Evolutionary conservation across 371 early-diverging fungal species (phyloP).

Genomic region (Lichtheimia ramosa): DNA sequence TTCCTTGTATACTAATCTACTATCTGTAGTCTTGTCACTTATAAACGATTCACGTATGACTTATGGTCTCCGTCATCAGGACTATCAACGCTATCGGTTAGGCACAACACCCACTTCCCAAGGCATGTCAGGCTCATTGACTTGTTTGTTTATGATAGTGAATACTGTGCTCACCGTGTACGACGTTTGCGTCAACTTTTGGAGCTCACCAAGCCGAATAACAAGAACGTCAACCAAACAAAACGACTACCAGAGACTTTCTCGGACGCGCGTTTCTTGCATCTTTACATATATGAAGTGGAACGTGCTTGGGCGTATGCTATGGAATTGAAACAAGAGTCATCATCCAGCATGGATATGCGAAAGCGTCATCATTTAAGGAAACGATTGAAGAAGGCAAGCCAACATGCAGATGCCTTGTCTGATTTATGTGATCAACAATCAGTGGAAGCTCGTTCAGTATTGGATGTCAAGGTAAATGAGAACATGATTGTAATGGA

Average conservation of each 20-base stretch:
- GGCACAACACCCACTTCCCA: neutral
- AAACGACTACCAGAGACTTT: constrained; percentile 51
- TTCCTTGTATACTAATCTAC: neutral
- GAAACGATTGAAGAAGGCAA: constrained; percentile 65
- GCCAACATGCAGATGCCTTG: constrained; percentile 52
- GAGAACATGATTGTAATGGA: neutral
- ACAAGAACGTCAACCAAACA: constrained; percentile 44
- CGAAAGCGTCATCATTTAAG: constrained; percentile 71
- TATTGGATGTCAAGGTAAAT: constrained; percentile 64
- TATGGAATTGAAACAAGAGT: constrained; percentile 73
- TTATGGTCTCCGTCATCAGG: constrained; percentile 82
- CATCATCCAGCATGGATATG: constrained; percentile 55
- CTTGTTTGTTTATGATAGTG: constrained; percentile 27
- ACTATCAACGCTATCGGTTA: constrained; percentile 77
- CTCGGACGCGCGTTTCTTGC: constrained; percentile 56
- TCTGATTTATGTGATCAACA: constrained; percentile 53
- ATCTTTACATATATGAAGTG: constrained; percentile 64
- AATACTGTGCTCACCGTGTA: constrained; percentile 72
- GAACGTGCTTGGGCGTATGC: constrained; percentile 84
- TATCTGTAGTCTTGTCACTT: constrained; percentile 45
- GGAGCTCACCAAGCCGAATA: constrained; percentile 58
- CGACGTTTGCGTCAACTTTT: constrained; percentile 63
- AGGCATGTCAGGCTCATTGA: neutral
- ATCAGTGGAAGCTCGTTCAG: constrained; percentile 54
- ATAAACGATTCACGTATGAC: constrained; percentile 75